Evolutionary conservation across 441 rosid species (phyloP).

Genomic region (Pelargonium australe): DNA sequence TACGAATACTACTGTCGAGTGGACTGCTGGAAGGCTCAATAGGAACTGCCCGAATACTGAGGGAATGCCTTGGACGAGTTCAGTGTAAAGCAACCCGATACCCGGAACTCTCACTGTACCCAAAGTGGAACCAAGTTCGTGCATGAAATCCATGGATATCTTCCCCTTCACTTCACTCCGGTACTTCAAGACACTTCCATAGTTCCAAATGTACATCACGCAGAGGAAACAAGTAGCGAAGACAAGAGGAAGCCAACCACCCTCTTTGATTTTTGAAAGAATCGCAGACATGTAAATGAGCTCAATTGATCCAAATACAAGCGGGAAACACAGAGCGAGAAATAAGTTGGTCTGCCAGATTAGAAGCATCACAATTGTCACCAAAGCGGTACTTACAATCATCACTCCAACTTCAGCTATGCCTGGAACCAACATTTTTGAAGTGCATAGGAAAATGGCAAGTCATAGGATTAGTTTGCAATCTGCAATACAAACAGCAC

Average conservation of each 20-base stretch:
- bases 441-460: too few relatives aligned
- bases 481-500: too few relatives aligned
- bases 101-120: conserved; percentile 86
- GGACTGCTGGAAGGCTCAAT: conserved; percentile 82
- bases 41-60: conserved; percentile 82
- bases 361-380: conserved; percentile 89
- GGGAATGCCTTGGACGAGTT: conserved; percentile 88
- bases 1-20: conserved; percentile 75
- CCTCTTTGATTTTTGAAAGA: conserved; percentile 63
- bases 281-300: conserved; percentile 73
- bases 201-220: conserved; percentile 88
- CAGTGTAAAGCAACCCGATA: conserved; percentile 73
- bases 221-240: conserved; percentile 67
- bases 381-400: conserved; percentile 76
- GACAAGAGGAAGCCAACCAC: conserved; percentile 92
- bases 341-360: conserved; percentile 86
- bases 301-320: conserved; percentile 73
- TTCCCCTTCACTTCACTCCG: conserved; percentile 79
- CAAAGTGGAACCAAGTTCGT: conserved; percentile 72
- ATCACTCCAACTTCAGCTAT: conserved; percentile 97
- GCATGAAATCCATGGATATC: conserved; percentile 82
- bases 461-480: too few relatives aligned
- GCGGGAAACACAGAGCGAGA: conserved; percentile 65
- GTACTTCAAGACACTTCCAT: conserved; percentile 91
- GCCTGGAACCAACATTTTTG: conserved; percentile 36